Evolutionary conservation across 2,329 filamentous ascomycete species (phyloP).

Genomic region (Alternaria triticina): DNA sequence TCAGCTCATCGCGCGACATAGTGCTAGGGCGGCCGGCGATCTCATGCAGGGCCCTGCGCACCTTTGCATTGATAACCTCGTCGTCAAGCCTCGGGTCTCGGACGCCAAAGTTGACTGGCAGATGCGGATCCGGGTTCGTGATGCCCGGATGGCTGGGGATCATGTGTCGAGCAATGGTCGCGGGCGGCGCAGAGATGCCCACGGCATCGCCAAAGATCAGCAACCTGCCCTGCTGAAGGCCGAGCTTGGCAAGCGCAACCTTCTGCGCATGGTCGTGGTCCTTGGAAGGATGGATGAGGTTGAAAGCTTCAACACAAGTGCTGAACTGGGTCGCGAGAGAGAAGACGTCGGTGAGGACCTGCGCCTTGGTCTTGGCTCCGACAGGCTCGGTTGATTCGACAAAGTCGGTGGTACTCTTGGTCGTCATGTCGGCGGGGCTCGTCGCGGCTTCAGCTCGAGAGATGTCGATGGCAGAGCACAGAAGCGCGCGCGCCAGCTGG

Average conservation of each 20-base stretch:
- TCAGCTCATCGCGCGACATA: constrained; percentile 51
- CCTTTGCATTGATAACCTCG: constrained; percentile 42
- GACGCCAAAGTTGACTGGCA: constrained; percentile 54
- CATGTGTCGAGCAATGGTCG: constrained; percentile 52
- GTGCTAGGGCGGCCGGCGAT: constrained; percentile 54
- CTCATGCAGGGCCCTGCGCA: constrained; percentile 51
- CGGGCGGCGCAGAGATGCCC: constrained; percentile 53
- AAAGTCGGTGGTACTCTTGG: constrained; percentile 22
- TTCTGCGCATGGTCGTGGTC: constrained; percentile 53
- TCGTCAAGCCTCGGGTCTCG: constrained; percentile 54
- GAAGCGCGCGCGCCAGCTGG: background rate
- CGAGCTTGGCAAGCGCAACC: constrained; percentile 52
- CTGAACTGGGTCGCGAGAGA: constrained; percentile 55
- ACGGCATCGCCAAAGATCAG: constrained; percentile 58
- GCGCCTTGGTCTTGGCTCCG: constrained; percentile 33
- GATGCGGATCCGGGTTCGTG: constrained; percentile 53
- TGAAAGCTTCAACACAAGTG: constrained; percentile 56
- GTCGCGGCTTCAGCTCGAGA: background rate
- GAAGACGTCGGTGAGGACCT: constrained; percentile 50
- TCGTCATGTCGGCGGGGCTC: constrained; percentile 34
- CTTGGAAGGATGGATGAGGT: constrained; percentile 52
- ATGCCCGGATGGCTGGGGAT: constrained; percentile 53
- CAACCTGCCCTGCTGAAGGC: constrained; percentile 56
- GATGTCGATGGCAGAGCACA: background rate
- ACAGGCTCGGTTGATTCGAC: constrained; percentile 22